Conservation (phyloP, 192 early-diverging fungal species). For the Phycomyces blakesleeanus region DNA sequence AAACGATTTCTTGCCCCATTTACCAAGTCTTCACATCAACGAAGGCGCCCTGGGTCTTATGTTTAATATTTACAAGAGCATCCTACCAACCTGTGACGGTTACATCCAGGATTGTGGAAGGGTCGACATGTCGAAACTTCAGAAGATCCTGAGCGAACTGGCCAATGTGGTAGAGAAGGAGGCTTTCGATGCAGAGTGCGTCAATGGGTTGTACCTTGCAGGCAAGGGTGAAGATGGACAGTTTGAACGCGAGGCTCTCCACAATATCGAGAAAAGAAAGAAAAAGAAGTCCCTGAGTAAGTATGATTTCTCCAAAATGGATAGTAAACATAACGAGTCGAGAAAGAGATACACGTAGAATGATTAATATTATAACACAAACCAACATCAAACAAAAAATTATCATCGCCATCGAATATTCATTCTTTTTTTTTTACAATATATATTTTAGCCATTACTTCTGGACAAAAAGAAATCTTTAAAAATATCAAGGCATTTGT, state of each 20-base stretch:
- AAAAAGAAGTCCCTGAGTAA: constrained; percentile 20
- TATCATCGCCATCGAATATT: neutral
- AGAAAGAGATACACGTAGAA: neutral
- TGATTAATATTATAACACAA: neutral
- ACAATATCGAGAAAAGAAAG: constrained; percentile 26
- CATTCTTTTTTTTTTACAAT: no score
- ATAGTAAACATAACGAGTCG: no score
- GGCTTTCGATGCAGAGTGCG: constrained; percentile 45
- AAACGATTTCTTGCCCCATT: constrained; percentile 95
- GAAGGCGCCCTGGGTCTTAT: constrained; percentile 79
- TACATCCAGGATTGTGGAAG: constrained; percentile 87
- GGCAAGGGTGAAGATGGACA: constrained; percentile 42
- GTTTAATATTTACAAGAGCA: constrained; percentile 63
- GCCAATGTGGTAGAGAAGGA: constrained; percentile 48
- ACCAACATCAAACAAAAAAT: neutral
- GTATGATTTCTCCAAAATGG: no score
- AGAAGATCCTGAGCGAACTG: constrained; percentile 61
- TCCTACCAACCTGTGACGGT: constrained; percentile 67
- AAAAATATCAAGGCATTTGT: constrained; percentile 49
- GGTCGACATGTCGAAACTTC: constrained; percentile 55
- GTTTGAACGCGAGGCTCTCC: constrained; percentile 21
- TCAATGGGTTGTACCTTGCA: constrained; percentile 42
- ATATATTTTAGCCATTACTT: constrained; percentile 39
- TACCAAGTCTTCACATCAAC: constrained; percentile 91
- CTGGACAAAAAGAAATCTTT: constrained; percentile 44